Percentiles rank a stretch among this genome's conserved stretches.
Conservation (phyloP, 805 yeast genomes). For the Scheffersomyces stipitis region DNA sequence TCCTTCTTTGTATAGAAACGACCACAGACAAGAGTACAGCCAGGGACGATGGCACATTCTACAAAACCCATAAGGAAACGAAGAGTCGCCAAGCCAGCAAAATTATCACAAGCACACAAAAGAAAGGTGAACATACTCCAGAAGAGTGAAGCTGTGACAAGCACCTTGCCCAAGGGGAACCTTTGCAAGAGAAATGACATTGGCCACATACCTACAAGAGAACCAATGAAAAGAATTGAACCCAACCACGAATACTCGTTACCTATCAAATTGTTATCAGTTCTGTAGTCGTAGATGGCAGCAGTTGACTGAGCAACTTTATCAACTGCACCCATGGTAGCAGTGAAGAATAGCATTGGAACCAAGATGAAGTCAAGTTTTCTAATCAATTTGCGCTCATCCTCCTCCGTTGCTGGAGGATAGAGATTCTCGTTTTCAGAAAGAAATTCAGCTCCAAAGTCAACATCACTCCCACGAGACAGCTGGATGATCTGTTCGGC, state of each 20-base stretch:
- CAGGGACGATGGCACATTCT: constrained; percentile 26
- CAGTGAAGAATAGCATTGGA: constrained; percentile 9
- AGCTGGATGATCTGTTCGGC: too few relatives aligned
- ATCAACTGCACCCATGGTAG: constrained; percentile 6
- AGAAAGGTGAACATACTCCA: constrained; percentile 5
- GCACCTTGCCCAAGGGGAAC: constrained; percentile 5
- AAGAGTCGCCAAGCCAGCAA: constrained; percentile 13
- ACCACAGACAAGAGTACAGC: constrained; percentile 11
- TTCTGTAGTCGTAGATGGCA: constrained; percentile 3
- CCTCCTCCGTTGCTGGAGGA: too few relatives aligned
- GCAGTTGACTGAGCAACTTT: constrained; percentile 8
- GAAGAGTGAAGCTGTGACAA: constrained; percentile 2
- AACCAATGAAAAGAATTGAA: constrained; percentile 10
- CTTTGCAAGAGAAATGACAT: constrained; percentile 6
- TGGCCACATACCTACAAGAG: constrained; percentile 5
- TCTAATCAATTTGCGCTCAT: constrained; percentile 5
- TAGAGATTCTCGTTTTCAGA: too few relatives aligned
- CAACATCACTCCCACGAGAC: too few relatives aligned
- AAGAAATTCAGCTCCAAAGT: too few relatives aligned
- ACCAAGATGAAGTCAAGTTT: constrained; percentile 8
- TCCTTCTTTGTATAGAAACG: constrained; percentile 16
- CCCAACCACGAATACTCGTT: constrained; percentile 10
- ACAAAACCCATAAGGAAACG: constrained; percentile 24
- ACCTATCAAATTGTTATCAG: constrained; percentile 6
- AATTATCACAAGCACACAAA: constrained; percentile 8